Evolutionary conservation across 257 asterid species (phyloP).

Genomic region (Solanum ahanhuiri): DNA sequence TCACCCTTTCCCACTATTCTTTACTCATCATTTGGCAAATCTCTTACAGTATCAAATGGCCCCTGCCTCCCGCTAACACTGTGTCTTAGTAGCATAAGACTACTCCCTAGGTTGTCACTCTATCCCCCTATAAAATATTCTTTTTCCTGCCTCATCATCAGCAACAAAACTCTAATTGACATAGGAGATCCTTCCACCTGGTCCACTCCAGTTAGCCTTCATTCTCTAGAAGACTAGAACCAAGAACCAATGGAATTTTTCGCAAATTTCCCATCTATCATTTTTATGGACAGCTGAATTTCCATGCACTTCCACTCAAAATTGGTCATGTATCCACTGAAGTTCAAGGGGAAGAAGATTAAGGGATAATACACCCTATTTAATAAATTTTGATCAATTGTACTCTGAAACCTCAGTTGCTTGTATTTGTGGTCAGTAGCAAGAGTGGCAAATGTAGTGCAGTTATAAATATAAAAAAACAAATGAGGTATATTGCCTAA

Average conservation of each 20-base stretch:
- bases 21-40: not conserved
- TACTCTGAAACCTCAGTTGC: not conserved
- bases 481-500: not conserved
- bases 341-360: not conserved
- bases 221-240: not conserved
- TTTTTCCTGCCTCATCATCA: not conserved
- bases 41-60: not conserved
- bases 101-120: not conserved
- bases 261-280: not conserved
- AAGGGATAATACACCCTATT: not conserved
- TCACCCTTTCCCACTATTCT: not conserved
- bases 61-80: not conserved
- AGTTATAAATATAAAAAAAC: not conserved
- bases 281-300: not conserved
- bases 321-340: not conserved
- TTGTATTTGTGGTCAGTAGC: not conserved
- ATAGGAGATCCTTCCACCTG: not conserved
- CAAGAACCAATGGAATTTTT: not conserved
- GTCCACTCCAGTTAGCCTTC: not conserved
- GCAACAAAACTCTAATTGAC: not conserved
- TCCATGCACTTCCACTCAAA: not conserved
- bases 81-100: not conserved
- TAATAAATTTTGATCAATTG: not conserved
- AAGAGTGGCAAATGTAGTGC: not conserved
- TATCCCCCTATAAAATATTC: not conserved